Conservation (phyloP, 129 eudicot species). For the Deinandra increscens region DNA sequence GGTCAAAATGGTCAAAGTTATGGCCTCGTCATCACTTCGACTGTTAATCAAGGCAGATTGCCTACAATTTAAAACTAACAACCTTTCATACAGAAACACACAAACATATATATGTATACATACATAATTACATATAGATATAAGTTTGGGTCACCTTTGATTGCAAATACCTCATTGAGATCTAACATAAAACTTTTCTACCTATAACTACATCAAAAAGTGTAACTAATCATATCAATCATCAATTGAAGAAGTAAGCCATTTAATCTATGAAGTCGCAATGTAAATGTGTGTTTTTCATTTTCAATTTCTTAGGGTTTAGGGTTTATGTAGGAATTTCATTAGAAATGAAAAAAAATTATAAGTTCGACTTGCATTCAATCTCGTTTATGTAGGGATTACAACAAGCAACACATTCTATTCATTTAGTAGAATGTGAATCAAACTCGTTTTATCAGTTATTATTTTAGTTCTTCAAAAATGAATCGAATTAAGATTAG, state of each 20-base stretch:
- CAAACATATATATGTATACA: no score
- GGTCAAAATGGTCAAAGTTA: not conserved
- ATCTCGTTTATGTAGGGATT: no score
- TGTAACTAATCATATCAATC: not conserved
- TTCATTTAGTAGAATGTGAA: no score
- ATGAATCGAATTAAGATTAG: no score
- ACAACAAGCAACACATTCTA: no score
- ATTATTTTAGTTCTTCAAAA: no score
- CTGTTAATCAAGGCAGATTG: not conserved
- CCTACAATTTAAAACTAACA: not conserved
- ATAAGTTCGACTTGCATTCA: no score
- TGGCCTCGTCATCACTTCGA: not conserved
- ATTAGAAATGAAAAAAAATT: not conserved
- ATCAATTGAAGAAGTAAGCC: not conserved
- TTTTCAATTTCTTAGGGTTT: not conserved
- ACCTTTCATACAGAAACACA: not conserved
- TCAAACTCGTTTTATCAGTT: no score
- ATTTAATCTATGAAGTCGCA: not conserved
- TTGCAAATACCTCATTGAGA: not conserved
- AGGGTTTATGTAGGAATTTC: slow-evolving; percentile 5
- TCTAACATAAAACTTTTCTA: not conserved
- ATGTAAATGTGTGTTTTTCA: not conserved
- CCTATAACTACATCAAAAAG: not conserved
- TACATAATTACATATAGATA: not conserved
- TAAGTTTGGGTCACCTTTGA: not conserved